Evolutionary conservation across 1,284 basidiomycete genomes (phyloP).

Genomic region (Naganishia cerealis): DNA sequence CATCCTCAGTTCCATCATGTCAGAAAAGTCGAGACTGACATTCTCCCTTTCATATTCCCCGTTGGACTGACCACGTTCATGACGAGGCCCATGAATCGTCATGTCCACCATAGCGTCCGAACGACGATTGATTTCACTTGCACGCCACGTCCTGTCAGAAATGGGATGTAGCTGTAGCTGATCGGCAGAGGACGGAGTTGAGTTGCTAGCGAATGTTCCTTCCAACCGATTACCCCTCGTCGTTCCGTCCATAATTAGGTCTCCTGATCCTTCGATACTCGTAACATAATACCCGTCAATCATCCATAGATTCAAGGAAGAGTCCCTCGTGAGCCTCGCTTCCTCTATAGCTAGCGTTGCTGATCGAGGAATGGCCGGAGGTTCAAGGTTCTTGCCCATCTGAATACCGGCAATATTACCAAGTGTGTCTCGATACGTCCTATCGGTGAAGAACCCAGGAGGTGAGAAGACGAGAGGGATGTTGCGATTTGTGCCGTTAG

Average conservation of each 20-base stretch:
- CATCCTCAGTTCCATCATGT: neutral
- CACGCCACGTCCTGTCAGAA: constrained; percentile 13
- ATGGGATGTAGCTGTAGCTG: constrained; percentile 11
- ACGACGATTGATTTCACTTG: neutral
- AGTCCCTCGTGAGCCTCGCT: neutral
- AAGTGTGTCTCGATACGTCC: neutral
- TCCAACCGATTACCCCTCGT: neutral
- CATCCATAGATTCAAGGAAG: neutral
- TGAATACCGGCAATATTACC: neutral
- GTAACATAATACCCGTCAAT: neutral
- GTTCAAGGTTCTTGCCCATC: neutral
- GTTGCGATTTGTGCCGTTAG: neutral
- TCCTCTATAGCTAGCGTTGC: neutral
- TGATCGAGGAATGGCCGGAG: constrained; percentile 9
- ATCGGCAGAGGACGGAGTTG: constrained; percentile 6
- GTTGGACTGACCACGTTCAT: neutral
- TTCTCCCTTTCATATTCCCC: neutral
- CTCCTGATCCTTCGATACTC: neutral
- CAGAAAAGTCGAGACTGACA: neutral
- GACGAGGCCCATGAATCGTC: neutral
- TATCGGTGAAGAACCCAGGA: constrained; percentile 19
- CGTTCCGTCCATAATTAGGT: neutral
- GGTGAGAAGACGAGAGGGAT: constrained; percentile 11
- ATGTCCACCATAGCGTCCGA: neutral
- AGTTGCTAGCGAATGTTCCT: neutral